Conservation (phyloP, 2,329 filamentous ascomycete species). For the Xylariaceae sp. region DNA sequence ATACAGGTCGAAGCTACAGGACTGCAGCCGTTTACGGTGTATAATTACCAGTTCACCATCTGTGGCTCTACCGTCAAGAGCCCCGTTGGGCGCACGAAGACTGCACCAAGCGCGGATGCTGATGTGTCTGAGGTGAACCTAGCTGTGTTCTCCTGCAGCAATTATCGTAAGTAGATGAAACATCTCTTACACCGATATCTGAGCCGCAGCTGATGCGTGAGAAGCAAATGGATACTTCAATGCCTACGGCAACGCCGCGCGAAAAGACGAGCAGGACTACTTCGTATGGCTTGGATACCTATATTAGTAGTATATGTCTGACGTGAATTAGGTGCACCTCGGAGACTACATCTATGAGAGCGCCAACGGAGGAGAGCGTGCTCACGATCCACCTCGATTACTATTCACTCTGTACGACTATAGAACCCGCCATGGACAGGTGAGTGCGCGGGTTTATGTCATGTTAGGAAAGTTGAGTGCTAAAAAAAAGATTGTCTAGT, state of each 20-base stretch:
- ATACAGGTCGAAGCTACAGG: constrained; percentile 59
- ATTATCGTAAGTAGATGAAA: constrained; percentile 37
- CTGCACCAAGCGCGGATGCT: constrained; percentile 38
- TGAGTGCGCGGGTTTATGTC: constrained; percentile 22
- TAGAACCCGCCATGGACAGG: constrained; percentile 47
- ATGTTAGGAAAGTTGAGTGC: not conserved
- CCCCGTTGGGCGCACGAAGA: constrained; percentile 44
- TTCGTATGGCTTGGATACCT: constrained; percentile 46
- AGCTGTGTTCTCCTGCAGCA: constrained; percentile 44
- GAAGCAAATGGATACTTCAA: constrained; percentile 54
- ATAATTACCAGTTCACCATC: constrained; percentile 43
- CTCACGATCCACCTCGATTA: constrained; percentile 34
- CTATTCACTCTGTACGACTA: constrained; percentile 50
- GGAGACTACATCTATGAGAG: constrained; percentile 71
- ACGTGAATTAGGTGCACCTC: constrained; percentile 35
- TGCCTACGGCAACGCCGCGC: constrained; percentile 50
- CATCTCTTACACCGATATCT: not conserved
- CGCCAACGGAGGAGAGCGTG: constrained; percentile 40
- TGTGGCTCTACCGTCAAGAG: constrained; percentile 41
- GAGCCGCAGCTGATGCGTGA: not conserved
- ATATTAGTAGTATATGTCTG: not conserved
- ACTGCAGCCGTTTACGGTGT: constrained; percentile 41
- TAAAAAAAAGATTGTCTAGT: constrained; percentile 32
- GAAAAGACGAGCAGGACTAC: constrained; percentile 53
- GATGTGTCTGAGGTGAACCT: constrained; percentile 39